Evolutionary conservation across 2,329 filamentous ascomycete species (phyloP), one percentile per base, ranked within the genome.

Genomic region (Zarea fungicola): DNA sequence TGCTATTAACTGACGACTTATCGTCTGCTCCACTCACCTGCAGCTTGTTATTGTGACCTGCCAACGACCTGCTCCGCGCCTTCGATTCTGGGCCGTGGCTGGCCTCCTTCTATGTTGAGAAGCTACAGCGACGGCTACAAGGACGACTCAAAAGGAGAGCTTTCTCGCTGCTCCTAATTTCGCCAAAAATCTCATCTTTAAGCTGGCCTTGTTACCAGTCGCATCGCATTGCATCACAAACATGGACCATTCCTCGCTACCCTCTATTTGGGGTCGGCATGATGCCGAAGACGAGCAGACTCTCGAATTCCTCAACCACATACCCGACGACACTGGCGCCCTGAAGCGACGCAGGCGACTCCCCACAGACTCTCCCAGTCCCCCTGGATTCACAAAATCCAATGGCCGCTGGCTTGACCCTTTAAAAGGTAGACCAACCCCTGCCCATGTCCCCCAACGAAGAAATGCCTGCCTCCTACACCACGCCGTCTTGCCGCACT

Each of bases 251-350:
- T 42, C 46, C n/a, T 48, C 49, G 7, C 54, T 52, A 10, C 52
- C 56, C 9, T 60, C 56, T 13, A 58, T 59, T 43, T 69, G 66
- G 49, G 66, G 62, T 35, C 58, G 64, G 31, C 55, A 66, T 52
- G 63, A 67, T 46, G 62, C 66, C 2, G 66, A 66, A 51, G 61
- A 67, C 43, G 63, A 69, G 53, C 58, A 60, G 25, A 64, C 62
- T 50, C 53, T 67, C n/a, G 52, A 54, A 18, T 51, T 65, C 6
- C 53, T 68, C 26, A 53, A 59, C 14, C 50, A 56, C 23, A 58
- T 66, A 26, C 58, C 61, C 2, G 57, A 58, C 29, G 54, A 61
- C 41, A 44, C 35, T 22, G 37, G 42, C n/a, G 36, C 18, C 11
- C 29, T 40, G 18, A 52, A 45, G 28, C 37, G 42, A 22, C 48